phyloP scores from a whole-genome alignment of 2,329 filamentous ascomycete genomes.

The Diaporthe eres region DNA sequence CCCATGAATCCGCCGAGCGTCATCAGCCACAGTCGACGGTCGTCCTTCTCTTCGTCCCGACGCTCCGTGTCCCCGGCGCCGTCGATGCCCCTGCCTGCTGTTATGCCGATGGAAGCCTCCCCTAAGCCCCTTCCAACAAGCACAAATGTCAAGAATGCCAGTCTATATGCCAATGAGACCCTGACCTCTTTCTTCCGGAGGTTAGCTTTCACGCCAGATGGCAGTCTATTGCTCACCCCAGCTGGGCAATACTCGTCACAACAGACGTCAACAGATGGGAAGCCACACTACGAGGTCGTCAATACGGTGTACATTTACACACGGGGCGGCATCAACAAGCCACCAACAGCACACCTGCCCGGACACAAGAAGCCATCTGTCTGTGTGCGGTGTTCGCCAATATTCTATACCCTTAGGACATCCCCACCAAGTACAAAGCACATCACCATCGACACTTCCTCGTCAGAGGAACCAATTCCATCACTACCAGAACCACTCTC shows the following conservation, averaged over 20 bases:
- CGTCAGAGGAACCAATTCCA: slow-evolving; percentile 85
- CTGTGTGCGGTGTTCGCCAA: slow-evolving; percentile 92
- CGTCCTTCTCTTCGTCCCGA: slow-evolving; percentile 87
- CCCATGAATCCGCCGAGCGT: slow-evolving; percentile 96
- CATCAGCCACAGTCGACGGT: slow-evolving; percentile 92
- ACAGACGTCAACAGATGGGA: slow-evolving; percentile 76
- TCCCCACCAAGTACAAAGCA: slow-evolving; percentile 80
- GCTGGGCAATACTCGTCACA: slow-evolving; percentile 95
- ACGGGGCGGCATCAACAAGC: slow-evolving; percentile 94
- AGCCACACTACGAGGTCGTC: slow-evolving; percentile 85
- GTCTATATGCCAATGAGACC: slow-evolving; percentile 95
- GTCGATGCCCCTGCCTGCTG: slow-evolving; percentile 92
- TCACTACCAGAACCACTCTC: slow-evolving; percentile 87
- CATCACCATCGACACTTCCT: slow-evolving; percentile 95
- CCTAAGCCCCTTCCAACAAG: slow-evolving; percentile 79
- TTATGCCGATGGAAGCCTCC: slow-evolving; percentile 93
- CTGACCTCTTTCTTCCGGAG: slow-evolving; percentile 97
- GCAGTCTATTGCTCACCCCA: slow-evolving; percentile 92
- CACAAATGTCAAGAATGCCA: slow-evolving; percentile 81
- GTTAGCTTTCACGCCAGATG: slow-evolving; percentile 94
- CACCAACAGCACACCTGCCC: slow-evolving; percentile 92
- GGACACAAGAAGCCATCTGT: slow-evolving; percentile 99
- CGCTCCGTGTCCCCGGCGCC: slow-evolving; percentile 94
- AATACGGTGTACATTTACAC: slow-evolving; percentile 99
- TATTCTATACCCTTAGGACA: slow-evolving; percentile 86